Conservation (phyloP, 2,329 filamentous ascomycete genomes). For the Trichophyton schoenleinii region DNA sequence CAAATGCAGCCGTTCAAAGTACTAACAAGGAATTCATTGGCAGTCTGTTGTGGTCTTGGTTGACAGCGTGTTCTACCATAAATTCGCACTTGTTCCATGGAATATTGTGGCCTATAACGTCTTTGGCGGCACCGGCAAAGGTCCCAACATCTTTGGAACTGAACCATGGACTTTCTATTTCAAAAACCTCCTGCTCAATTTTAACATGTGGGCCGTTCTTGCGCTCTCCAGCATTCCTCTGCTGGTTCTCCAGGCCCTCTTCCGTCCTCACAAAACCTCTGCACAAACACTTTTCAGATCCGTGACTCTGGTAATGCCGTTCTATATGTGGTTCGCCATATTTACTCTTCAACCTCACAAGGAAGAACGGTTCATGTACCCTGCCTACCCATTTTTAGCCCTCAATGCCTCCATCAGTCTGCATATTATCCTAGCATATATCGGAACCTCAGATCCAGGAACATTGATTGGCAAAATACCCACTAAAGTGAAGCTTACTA, state of each 20-base stretch:
- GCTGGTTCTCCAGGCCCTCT: conserved; percentile 57
- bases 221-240: conserved; percentile 64
- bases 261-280: conserved; percentile 49
- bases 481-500: conserved; percentile 56
- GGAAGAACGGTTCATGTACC: conserved; percentile 98
- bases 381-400: conserved; percentile 78
- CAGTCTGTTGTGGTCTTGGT: conserved; percentile 57
- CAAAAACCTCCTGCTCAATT: conserved; percentile 82
- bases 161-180: conserved; percentile 97
- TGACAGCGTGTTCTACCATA: conserved; percentile 77
- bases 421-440: conserved; percentile 63
- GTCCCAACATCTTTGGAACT: conserved; percentile 85
- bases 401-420: conserved; percentile 77
- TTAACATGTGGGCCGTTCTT: conserved; percentile 85
- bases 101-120: conserved; percentile 97
- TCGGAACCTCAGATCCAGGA: conserved; percentile 58
- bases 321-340: conserved; percentile 88
- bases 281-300: conserved; percentile 61
- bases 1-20: neutral
- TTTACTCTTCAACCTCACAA: conserved; percentile 93
- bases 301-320: conserved; percentile 65
- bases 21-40: conserved; percentile 16
- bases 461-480: conserved; percentile 60
- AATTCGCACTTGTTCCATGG: conserved; percentile 63
- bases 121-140: conserved; percentile 62